These are phyloP conservation scores for Apophysomyces ossiformis DNA, from an alignment of 371 early-diverging fungal genomes.

Conservation along the genomic window DNA sequence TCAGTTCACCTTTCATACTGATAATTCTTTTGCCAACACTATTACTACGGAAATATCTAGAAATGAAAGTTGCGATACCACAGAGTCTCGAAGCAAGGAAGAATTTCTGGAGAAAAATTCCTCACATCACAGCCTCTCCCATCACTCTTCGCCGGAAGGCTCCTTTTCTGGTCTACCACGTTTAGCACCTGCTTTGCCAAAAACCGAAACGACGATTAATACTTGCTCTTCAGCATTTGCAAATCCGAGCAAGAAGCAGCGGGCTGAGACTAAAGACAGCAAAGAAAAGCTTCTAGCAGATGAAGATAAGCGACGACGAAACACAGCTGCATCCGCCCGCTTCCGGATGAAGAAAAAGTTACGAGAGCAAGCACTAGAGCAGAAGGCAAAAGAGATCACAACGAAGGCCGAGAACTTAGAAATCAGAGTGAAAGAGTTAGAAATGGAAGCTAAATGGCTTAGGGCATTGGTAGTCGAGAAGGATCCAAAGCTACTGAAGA, in stretches of 20 bases:
- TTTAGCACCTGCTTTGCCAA: background rate
- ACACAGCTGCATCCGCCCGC: conserved; percentile 92
- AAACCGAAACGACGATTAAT: background rate
- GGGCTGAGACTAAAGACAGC: background rate
- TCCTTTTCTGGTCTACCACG: background rate
- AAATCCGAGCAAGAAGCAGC: background rate
- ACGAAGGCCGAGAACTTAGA: conserved; percentile 73
- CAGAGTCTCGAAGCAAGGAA: background rate
- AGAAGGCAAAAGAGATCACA: conserved; percentile 78
- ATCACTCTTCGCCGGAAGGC: background rate
- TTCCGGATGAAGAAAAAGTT: conserved; percentile 90
- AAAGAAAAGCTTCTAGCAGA: conserved; percentile 34
- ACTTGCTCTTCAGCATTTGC: background rate
- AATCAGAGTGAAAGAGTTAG: conserved; percentile 71
- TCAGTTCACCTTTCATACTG: conserved; percentile 52
- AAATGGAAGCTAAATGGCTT: conserved; percentile 90
- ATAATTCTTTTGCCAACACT: conserved; percentile 45
- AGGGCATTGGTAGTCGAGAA: conserved; percentile 81
- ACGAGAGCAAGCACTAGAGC: conserved; percentile 81
- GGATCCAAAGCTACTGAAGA: conserved; percentile 49
- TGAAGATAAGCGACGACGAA: conserved; percentile 87
- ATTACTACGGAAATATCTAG: conserved; percentile 20
- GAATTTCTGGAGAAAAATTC: background rate
- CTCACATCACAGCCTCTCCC: background rate
- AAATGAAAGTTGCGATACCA: background rate